phyloP scores from a whole-genome alignment of 1,284 basidiomycete species.

The Coniferiporia sulphurascens region DNA sequence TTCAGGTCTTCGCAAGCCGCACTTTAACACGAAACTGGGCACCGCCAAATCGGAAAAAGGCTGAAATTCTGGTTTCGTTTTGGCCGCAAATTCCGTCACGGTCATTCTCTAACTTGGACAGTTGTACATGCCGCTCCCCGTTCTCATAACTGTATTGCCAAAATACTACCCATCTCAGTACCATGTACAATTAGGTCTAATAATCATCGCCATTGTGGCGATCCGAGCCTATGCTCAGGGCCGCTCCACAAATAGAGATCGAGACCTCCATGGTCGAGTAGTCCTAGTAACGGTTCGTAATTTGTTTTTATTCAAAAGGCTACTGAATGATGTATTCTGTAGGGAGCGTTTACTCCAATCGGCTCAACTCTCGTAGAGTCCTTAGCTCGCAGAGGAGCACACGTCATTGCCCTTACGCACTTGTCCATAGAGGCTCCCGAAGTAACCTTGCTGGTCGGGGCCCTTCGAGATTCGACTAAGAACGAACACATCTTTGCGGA shows the following conservation, averaged over 20 bases:
- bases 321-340: neutral
- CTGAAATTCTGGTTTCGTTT: too few species aligned
- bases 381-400: slow-evolving; percentile 66
- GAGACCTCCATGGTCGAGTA: slow-evolving; percentile 65
- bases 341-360: slow-evolving; percentile 72
- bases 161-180: slow-evolving; percentile 32
- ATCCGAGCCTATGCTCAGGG: slow-evolving; percentile 62
- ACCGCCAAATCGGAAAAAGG: too few species aligned
- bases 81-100: too few species aligned
- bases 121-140: slow-evolving; percentile 12
- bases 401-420: slow-evolving; percentile 64
- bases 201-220: slow-evolving; percentile 39
- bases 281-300: slow-evolving; percentile 62
- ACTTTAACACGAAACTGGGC: too few species aligned
- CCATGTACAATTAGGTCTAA: slow-evolving; percentile 46
- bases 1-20: too few species aligned
- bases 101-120: too few species aligned
- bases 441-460: slow-evolving; percentile 53
- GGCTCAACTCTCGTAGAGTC: slow-evolving; percentile 61
- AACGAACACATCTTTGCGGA: slow-evolving; percentile 75
- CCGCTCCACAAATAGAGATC: slow-evolving; percentile 58
- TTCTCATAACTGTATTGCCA: slow-evolving; percentile 3
- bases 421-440: slow-evolving; percentile 51
- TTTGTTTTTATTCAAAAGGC: slow-evolving; percentile 2
- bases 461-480: slow-evolving; percentile 59